Evolutionary conservation across 768 basidiomycete genomes (phyloP), one percentile per base, ranked within the genome.

Genomic region (Mycena leptocephala): DNA sequence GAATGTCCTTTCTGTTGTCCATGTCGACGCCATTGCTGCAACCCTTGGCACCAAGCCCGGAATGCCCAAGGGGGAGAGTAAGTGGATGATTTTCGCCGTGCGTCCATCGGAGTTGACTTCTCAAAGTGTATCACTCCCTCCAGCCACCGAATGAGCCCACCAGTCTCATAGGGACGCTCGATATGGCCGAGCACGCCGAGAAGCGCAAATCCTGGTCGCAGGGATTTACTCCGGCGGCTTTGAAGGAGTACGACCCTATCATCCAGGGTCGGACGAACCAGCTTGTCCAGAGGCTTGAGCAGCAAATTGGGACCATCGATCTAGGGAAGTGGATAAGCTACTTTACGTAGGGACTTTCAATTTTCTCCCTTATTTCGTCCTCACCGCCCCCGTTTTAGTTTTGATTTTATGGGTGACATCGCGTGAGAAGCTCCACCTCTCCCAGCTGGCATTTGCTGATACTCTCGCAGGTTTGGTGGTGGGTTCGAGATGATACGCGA

Each of bases 101-200:
- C n/a, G n/a, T n/a, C n/a, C n/a, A n/a, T n/a, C n/a, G n/a, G n/a
- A 61, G 58, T 61, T 61, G 58, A 61, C 58, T 61, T 61, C 58
- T 61, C 58, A 61, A 61, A 61, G 58, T 61, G 58, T 61, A 61
- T 61, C 58, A 61, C 35, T 61, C 58, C 58, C 58, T 61, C 58
- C 58, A 61, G 58, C 58, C 58, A 61, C 35, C 58, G 58, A 61
- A 61, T 61, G 58, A 61, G 37, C 58, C 58, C 58, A 37, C 58
- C 58, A 61, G 58, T 61, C 58, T 61, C 58, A 61, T 61, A 61
- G 58, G 58, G 58, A 61, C 58, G 58, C 58, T 61, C 58, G 58
- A 61, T 61, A 61, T 61, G 58, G 58, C 58, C 58, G 35, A 61
- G 58, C 58, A 61, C 35, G 58, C 58, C 33, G 58, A 61, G 58